Evolutionary conservation across 768 basidiomycete genomes (phyloP).

Genomic region (Podaxis sp.): DNA sequence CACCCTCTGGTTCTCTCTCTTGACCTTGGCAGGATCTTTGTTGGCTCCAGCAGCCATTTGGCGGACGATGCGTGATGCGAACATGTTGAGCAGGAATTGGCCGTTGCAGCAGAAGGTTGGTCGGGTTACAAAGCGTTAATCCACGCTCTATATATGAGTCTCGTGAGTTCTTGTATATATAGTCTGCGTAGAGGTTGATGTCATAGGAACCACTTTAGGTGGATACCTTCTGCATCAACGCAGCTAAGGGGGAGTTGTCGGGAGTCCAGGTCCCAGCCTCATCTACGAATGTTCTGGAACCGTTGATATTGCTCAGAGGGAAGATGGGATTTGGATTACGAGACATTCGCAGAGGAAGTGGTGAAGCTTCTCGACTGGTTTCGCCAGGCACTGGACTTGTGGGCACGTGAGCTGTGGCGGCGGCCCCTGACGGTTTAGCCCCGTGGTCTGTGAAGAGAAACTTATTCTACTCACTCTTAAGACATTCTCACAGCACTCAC

Average conservation of each 20-base stretch:
- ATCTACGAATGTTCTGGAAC: not conserved
- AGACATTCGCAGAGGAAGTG: too few species aligned
- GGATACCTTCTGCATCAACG: constrained; percentile 5
- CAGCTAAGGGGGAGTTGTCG: not conserved
- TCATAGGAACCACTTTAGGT: constrained; percentile 8
- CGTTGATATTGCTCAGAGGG: not conserved
- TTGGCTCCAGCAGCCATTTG: constrained; percentile 13
- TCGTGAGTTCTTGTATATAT: not conserved
- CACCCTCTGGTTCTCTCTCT: constrained; percentile 13
- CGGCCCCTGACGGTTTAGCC: too few species aligned
- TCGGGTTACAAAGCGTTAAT: not conserved
- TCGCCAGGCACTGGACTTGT: too few species aligned
- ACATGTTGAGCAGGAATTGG: not conserved
- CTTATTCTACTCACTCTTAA: too few species aligned
- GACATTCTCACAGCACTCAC: too few species aligned
- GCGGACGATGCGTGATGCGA: constrained; percentile 11
- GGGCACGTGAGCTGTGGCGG: too few species aligned
- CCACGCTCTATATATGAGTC: not conserved
- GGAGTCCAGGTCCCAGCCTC: not conserved
- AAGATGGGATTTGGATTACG: not conserved
- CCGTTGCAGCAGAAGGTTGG: not conserved
- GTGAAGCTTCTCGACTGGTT: too few species aligned
- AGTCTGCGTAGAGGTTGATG: constrained; percentile 2
- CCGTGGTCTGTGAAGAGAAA: too few species aligned
- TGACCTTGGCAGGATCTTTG: constrained; percentile 7